phyloP scores from a whole-genome alignment of 257 asterid species.

The Nicotiana knightiana region DNA sequence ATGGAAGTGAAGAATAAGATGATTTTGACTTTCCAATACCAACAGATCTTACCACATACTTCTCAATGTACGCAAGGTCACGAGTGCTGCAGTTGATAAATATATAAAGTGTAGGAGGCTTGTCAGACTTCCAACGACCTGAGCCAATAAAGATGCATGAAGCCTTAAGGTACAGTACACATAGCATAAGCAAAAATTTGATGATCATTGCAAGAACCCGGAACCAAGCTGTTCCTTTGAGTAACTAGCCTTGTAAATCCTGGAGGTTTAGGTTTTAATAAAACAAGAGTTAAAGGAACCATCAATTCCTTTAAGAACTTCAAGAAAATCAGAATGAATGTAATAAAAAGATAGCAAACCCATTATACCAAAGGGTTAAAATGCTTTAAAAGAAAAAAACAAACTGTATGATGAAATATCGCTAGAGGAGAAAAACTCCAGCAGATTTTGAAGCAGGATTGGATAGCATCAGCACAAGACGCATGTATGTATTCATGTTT shows the following conservation, averaged over 20 bases:
- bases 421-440: not conserved
- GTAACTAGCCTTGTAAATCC: not conserved
- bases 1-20: not conserved
- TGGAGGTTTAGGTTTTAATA: not conserved
- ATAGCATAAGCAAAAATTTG: not conserved
- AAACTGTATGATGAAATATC: not conserved
- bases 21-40: conserved; percentile 5
- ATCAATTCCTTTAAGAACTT: not conserved
- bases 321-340: not conserved
- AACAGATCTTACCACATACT: conserved; percentile 73
- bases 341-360: not conserved
- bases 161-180: not conserved
- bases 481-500: not conserved
- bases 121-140: conserved; percentile 88
- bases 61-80: conserved; percentile 74
- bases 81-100: conserved; percentile 86
- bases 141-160: conserved; percentile 16
- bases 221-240: not conserved
- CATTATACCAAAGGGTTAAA: not conserved
- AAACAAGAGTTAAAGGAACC: not conserved
- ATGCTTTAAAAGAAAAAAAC: not conserved
- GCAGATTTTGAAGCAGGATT: not conserved
- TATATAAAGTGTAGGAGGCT: conserved; percentile 72
- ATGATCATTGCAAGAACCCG: not conserved
- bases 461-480: not conserved